Evolutionary conservation across 805 yeast species (phyloP).

Genomic region (Zygosaccharomyces gambellarensis): DNA sequence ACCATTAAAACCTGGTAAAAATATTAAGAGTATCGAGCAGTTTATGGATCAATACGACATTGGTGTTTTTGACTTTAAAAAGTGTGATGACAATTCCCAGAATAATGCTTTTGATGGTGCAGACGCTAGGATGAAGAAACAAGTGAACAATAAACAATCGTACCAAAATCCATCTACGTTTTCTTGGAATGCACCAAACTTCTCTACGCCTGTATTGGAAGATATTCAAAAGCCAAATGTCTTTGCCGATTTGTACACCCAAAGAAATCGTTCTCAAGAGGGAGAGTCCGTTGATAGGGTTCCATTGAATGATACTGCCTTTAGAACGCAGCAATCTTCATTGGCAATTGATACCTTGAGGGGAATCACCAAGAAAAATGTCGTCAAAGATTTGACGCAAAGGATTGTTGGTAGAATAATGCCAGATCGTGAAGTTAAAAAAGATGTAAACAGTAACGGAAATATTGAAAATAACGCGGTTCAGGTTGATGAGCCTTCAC

Average conservation of each 20-base stretch:
- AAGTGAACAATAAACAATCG: background rate
- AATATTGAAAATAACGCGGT: background rate
- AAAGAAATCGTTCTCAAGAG: constrained; percentile 1
- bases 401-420: constrained; percentile 21
- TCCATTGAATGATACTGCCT: constrained; percentile 5
- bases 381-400: constrained; percentile 24
- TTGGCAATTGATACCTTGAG: constrained; percentile 28
- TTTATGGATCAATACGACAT: constrained; percentile 68
- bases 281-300: constrained; percentile 1
- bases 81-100: background rate
- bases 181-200: constrained; percentile 28
- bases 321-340: constrained; percentile 14
- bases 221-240: constrained; percentile 24
- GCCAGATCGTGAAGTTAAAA: constrained; percentile 16
- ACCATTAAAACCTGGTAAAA: constrained; percentile 40
- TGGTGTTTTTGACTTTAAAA: constrained; percentile 40
- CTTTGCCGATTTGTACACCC: constrained; percentile 20
- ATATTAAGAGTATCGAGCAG: constrained; percentile 43
- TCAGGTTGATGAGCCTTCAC: background rate
- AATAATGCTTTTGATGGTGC: background rate
- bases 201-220: constrained; percentile 24
- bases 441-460: background rate
- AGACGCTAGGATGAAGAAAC: background rate
- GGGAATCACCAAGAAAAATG: constrained; percentile 21
- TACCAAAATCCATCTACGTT: constrained; percentile 12